phyloP scores from a whole-genome alignment of 2,329 filamentous ascomycete genomes.

The Alternaria ethzedia region DNA sequence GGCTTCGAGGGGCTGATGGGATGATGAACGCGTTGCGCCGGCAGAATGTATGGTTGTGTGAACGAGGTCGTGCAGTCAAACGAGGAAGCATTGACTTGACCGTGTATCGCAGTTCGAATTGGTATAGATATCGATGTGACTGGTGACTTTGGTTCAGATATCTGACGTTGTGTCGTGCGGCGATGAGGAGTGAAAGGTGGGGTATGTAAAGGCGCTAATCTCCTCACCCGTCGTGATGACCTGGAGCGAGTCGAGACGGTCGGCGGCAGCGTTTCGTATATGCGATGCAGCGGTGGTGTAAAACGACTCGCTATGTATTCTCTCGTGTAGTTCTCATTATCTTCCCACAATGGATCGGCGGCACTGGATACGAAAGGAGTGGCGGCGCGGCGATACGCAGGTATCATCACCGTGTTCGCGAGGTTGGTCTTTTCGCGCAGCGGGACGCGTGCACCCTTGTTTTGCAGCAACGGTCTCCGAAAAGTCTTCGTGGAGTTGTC shows the following conservation, averaged over 20 bases:
- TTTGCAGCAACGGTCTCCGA: not conserved
- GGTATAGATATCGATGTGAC: not conserved
- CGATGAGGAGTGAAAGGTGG: not conserved
- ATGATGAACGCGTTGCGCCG: not conserved
- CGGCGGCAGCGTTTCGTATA: not conserved
- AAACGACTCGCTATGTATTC: not conserved
- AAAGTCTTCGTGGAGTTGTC: not conserved
- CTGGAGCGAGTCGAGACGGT: not conserved
- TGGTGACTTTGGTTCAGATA: not conserved
- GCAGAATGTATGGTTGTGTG: not conserved
- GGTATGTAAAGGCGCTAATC: not conserved
- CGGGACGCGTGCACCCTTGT: not conserved
- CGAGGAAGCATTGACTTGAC: not conserved
- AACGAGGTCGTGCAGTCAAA: not conserved
- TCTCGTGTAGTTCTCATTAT: not conserved
- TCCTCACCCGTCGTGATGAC: not conserved
- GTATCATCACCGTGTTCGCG: not conserved
- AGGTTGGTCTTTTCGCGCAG: not conserved
- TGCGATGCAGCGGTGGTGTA: not conserved
- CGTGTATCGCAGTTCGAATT: not conserved
- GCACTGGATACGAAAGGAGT: not conserved
- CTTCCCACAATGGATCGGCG: not conserved
- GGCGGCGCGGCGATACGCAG: not conserved
- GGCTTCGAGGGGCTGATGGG: not conserved
- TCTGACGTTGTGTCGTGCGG: not conserved